Base-by-base conservation (phyloP, 768 basidiomycete species). In the Lentinula edodes region DNA sequence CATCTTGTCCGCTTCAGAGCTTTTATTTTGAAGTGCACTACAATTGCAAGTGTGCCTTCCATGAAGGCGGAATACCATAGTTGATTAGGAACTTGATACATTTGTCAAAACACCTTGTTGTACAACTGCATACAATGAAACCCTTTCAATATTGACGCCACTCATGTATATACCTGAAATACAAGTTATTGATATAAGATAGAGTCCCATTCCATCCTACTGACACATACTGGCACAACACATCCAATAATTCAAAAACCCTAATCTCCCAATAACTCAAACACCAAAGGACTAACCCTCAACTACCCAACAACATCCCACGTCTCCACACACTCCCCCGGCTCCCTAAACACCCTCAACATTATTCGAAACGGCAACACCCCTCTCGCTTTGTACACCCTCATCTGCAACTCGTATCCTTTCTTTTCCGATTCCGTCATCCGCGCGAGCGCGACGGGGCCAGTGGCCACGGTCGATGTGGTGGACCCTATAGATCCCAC, bases 301-400 rank as follows among this genome's bases (percentile, higher is more conserved):
- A 53, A 28, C 52, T 35, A 56, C 32, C 41, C 15, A 58, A 34
- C 51, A 60, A 52, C 6, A 28, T 16, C 38, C 59, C 59, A 38
- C 23, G 79, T 81, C 72, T 93, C 91, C 15, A 80, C 76, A 68
- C 90, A 92, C 66, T 93, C 89, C 64, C 66, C 73, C 9, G 91
- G 87, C 45, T 83, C 71, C 66, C 83, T 80, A 69, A 93, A 93
- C 32, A 92, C 70, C 57, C 89, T 79, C 67, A 93, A 71, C 18
- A 75, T 72, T 9, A 91, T 76, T 64, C 83, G 75, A 35, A 71
- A 66, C 5, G 89, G 87, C 67, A 90, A 82, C 68, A 79, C 72
- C 64, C 75, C 77, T 59, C 89, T 74, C 32, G 89, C 89, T 62
- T 73, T 76, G 73, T 83, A 84, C 58, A 93, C 80, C 36, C 91